A percentile compares a stretch with the other conserved stretches of the same genome.
These are phyloP conservation scores for Aspergillus sp. DNA, from an alignment of 2,329 filamentous ascomycete genomes.

Conservation along the genomic window DNA sequence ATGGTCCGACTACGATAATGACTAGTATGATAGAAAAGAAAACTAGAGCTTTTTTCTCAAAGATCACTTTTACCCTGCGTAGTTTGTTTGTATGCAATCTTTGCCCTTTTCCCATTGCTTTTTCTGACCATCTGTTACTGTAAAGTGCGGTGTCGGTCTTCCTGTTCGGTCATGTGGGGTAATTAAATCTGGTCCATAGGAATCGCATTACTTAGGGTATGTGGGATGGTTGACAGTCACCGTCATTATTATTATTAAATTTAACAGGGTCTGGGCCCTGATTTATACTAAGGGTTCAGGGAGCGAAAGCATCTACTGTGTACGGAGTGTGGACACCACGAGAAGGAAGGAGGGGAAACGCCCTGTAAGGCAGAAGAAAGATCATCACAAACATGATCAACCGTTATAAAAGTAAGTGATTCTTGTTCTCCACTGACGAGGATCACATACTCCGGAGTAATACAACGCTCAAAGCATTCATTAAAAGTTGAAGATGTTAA, in stretches of 20 bases:
- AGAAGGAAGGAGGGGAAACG: too few relatives aligned
- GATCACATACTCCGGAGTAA: not conserved
- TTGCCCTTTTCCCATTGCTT: too few relatives aligned
- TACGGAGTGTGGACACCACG: not conserved
- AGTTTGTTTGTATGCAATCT: too few relatives aligned
- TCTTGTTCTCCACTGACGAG: not conserved
- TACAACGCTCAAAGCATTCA: too few relatives aligned
- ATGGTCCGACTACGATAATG: conserved; percentile 15
- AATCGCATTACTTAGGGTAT: not conserved
- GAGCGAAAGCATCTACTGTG: not conserved
- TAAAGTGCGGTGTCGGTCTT: not conserved
- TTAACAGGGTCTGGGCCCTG: too few relatives aligned
- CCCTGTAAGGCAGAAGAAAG: not conserved
- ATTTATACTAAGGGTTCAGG: too few relatives aligned
- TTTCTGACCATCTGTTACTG: too few relatives aligned
- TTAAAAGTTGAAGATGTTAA: too few relatives aligned
- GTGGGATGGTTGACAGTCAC: not conserved
- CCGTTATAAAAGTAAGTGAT: not conserved
- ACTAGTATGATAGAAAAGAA: conserved; percentile 21
- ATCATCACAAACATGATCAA: not conserved
- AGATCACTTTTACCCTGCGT: not conserved
- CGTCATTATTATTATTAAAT: too few relatives aligned
- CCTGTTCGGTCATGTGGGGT: not conserved
- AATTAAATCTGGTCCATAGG: not conserved
- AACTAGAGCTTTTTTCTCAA: not conserved